phyloP scores from a whole-genome alignment of 75 land plant genomes.

The Selaginella moellendorffii region DNA sequence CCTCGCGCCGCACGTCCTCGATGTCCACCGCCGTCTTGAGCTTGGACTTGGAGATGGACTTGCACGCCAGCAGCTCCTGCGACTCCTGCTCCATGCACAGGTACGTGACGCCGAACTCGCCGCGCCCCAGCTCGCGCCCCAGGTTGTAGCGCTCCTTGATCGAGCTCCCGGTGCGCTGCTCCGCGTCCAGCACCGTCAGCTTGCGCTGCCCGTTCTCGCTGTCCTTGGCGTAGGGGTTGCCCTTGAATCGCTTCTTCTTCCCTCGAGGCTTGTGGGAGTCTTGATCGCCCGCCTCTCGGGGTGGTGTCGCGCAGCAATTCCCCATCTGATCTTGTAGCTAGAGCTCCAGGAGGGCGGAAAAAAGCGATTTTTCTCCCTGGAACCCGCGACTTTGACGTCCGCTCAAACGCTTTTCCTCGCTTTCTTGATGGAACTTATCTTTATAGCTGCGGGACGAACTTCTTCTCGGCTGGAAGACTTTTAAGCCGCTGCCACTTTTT shows the following conservation, averaged over 20 bases:
- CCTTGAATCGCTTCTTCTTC: neutral
- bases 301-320: neutral
- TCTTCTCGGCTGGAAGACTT: too few species aligned
- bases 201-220: neutral
- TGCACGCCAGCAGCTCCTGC: constrained; percentile 48
- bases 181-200: neutral
- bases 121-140: constrained; percentile 75
- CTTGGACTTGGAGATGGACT: constrained; percentile 71
- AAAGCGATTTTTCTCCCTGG: too few species aligned
- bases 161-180: neutral
- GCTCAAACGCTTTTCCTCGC: too few species aligned
- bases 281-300: neutral
- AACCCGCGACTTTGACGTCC: too few species aligned
- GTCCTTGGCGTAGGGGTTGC: neutral
- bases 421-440: too few species aligned
- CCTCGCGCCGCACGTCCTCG: constrained; percentile 80
- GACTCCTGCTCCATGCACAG: constrained; percentile 39
- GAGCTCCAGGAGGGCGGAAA: too few species aligned
- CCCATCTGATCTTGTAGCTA: neutral
- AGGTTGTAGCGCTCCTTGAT: constrained; percentile 12
- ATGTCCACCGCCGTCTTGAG: constrained; percentile 54
- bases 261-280: too few species aligned
- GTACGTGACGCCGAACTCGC: constrained; percentile 71
- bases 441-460: too few species aligned
- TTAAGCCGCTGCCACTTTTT: too few species aligned